Evolutionary conservation across 2,329 filamentous ascomycete genomes (phyloP).

Genomic region (Myriosclerotinia scirpicola): DNA sequence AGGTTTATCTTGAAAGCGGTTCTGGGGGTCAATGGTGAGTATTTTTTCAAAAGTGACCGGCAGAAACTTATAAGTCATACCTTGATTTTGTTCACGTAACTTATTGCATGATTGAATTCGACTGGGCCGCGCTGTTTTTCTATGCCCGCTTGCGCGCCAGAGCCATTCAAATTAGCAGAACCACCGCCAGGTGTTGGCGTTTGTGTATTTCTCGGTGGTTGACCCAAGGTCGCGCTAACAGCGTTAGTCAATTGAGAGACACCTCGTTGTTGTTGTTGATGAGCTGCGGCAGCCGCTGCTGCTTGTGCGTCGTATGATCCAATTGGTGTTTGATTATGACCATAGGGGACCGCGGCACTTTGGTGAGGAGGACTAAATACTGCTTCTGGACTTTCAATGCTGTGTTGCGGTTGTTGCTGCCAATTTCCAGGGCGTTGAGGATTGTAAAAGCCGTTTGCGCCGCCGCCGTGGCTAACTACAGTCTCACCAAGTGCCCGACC

Average conservation of each 20-base stretch:
- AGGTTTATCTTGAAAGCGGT: constrained; percentile 92
- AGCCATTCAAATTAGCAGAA: constrained; percentile 60
- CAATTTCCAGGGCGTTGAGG: constrained; percentile 48
- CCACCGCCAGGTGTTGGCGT: constrained; percentile 58
- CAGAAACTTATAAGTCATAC: constrained; percentile 49
- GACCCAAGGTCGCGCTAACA: constrained; percentile 44
- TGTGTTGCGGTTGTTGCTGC: constrained; percentile 56
- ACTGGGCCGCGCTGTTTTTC: constrained; percentile 85
- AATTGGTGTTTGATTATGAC: constrained; percentile 42
- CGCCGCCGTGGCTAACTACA: constrained; percentile 31
- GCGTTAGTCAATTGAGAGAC: constrained; percentile 67
- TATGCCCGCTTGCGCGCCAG: constrained; percentile 59
- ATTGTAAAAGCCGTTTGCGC: constrained; percentile 45
- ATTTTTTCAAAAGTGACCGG: constrained; percentile 22
- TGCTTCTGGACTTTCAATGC: constrained; percentile 62
- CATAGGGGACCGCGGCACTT: constrained; percentile 50
- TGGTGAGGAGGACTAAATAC: constrained; percentile 60
- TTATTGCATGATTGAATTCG: constrained; percentile 98
- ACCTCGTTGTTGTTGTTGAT: constrained; percentile 65
- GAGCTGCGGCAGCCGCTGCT: constrained; percentile 45
- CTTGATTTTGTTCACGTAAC: constrained; percentile 99
- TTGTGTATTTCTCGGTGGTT: constrained; percentile 54
- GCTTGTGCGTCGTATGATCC: constrained; percentile 45
- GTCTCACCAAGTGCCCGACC: constrained; percentile 45
- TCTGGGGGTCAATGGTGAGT: constrained; percentile 53